Evolutionary conservation across 495 filamentous ascomycete species (phyloP).

Genomic region (Neohortaea acidophila): DNA sequence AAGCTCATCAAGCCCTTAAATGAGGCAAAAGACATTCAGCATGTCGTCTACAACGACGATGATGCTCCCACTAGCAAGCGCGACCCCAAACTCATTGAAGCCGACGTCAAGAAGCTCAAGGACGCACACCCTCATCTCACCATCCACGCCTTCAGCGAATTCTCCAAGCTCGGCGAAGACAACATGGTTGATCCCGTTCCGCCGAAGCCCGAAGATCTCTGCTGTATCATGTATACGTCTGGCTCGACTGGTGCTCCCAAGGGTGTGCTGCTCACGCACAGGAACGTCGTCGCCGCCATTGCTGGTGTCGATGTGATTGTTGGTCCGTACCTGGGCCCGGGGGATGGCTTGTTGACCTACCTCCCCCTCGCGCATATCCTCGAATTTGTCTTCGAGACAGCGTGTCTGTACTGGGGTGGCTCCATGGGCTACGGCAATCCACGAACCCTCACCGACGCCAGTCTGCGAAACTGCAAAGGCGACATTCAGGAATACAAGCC

Average conservation of each 20-base stretch:
- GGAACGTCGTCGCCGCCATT: constrained; percentile 74
- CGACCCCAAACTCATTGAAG: constrained; percentile 20
- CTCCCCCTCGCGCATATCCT: constrained; percentile 90
- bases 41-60: constrained; percentile 81
- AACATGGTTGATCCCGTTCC: constrained; percentile 70
- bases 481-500: constrained; percentile 92
- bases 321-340: constrained; percentile 68
- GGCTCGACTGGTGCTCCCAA: constrained; percentile 95
- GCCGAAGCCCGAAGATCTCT: constrained; percentile 71
- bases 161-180: constrained; percentile 66
- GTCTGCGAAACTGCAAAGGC: constrained; percentile 84
- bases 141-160: constrained; percentile 71
- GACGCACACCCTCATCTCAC: constrained; percentile 51
- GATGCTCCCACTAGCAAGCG: constrained; percentile 48
- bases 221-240: constrained; percentile 99
- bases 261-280: constrained; percentile 84
- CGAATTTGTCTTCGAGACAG: constrained; percentile 94
- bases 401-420: constrained; percentile 81
- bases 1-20: constrained; percentile 73
- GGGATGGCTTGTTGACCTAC: constrained; percentile 79
- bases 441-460: constrained; percentile 76
- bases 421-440: constrained; percentile 97
- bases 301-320: constrained; percentile 79
- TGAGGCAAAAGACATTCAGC: constrained; percentile 60
- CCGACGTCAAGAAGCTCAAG: constrained; percentile 67